Evolutionary conservation across 768 basidiomycete species (phyloP).

Genomic region (Boletus sp.): DNA sequence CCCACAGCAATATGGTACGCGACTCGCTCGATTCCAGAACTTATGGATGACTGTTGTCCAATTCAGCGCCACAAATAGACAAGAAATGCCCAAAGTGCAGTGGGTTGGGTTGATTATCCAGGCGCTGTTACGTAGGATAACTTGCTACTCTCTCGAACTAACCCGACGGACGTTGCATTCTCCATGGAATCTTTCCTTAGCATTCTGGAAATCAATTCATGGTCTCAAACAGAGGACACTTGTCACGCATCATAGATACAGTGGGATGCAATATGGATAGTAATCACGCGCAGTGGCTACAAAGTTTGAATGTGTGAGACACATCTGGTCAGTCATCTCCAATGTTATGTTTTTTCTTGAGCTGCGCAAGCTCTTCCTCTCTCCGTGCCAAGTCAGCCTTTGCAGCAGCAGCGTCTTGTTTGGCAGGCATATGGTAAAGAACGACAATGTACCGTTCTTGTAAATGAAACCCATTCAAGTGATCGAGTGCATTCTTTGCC

Average conservation of each 20-base stretch:
- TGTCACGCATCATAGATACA: conserved; percentile 9
- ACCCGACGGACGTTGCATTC: conserved; percentile 11
- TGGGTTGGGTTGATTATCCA: conserved; percentile 18
- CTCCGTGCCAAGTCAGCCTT: conserved; percentile 89
- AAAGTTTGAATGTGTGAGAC: conserved; percentile 10
- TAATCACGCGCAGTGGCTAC: conserved; percentile 1
- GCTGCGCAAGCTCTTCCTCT: conserved; percentile 83
- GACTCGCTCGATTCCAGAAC: conserved; percentile 5
- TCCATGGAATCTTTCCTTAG: conserved; percentile 1
- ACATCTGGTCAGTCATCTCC: conserved; percentile 57
- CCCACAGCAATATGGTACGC: conserved; percentile 62
- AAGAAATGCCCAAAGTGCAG: conserved; percentile 47
- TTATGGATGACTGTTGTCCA: conserved; percentile 1
- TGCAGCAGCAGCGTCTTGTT: conserved; percentile 89
- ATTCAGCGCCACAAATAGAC: conserved; percentile 57
- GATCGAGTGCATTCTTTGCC: conserved; percentile 96
- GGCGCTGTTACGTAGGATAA: neutral
- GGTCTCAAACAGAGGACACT: conserved; percentile 1
- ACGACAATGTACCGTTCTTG: conserved; percentile 99
- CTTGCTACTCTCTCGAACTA: conserved; percentile 3
- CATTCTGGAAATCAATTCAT: conserved; percentile 7
- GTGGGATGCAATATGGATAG: conserved; percentile 1
- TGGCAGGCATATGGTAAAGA: conserved; percentile 96
- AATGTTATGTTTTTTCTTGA: conserved; percentile 86
- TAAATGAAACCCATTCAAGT: conserved; percentile 96